These are phyloP conservation scores for Panus rudis DNA, from an alignment of 768 basidiomycete genomes.

Conservation along the genomic window DNA sequence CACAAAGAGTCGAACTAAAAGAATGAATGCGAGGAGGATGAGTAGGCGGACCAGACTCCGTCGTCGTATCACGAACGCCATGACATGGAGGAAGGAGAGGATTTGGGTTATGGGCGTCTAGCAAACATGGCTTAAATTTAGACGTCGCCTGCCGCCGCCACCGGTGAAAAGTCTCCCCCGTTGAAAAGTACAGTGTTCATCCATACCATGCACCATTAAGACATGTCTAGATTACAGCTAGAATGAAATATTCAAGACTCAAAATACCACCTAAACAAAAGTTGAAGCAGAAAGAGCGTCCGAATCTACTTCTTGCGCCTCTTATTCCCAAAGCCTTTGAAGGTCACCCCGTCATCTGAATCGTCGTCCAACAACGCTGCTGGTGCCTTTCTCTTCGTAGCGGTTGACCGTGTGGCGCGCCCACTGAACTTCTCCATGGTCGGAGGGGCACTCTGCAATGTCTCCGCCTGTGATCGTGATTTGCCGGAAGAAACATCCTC, in stretches of 20 bases:
- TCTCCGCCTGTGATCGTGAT: slow-evolving; percentile 12
- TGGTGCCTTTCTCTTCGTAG: slow-evolving; percentile 24
- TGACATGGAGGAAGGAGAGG: slow-evolving; percentile 15
- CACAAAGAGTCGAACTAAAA: slow-evolving; percentile 34
- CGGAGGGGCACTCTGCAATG: slow-evolving; percentile 19
- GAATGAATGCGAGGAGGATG: slow-evolving; percentile 26
- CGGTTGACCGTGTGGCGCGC: slow-evolving; percentile 12
- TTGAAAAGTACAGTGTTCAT: no score
- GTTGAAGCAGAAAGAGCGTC: no score
- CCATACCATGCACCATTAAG: no score
- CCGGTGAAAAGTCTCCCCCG: no score
- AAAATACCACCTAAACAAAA: no score
- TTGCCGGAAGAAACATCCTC: slow-evolving; percentile 19
- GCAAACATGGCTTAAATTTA: no score
- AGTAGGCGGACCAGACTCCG: slow-evolving; percentile 40
- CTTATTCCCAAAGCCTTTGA: slow-evolving; percentile 47
- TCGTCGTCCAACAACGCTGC: slow-evolving; percentile 54
- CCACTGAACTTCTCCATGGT: slow-evolving; percentile 21
- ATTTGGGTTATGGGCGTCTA: not conserved
- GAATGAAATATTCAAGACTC: no score
- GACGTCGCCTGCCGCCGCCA: no score
- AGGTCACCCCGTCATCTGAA: slow-evolving; percentile 66
- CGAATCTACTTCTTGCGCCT: no score
- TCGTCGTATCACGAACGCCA: slow-evolving; percentile 41
- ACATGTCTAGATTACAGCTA: no score